A percentile compares a stretch with the other conserved stretches of the same genome.
phyloP scores from a whole-genome alignment of 257 asterid species.

The Pogostemon cablin region DNA sequence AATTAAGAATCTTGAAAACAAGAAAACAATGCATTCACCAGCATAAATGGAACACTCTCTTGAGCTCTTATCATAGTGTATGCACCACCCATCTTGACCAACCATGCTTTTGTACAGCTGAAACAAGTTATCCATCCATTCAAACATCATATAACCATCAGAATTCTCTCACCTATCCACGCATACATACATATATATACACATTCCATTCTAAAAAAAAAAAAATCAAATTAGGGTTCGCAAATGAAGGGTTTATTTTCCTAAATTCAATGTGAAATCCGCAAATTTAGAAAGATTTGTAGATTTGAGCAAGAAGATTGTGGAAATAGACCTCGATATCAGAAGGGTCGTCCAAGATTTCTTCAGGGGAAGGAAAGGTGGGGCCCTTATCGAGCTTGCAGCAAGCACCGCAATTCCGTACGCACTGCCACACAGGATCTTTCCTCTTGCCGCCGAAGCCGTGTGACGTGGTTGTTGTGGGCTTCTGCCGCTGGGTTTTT shows the following conservation, averaged over 20 bases:
- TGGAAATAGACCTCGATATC: constrained; percentile 66
- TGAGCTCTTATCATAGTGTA: constrained; percentile 74
- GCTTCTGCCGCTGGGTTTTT: constrained; percentile 30
- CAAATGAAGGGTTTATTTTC: neutral
- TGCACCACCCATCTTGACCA: constrained; percentile 96
- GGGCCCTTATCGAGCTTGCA: constrained; percentile 92
- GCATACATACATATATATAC: neutral
- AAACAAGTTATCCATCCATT: constrained; percentile 27
- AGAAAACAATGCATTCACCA: constrained; percentile 41
- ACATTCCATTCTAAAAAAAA: neutral
- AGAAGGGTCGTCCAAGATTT: constrained; percentile 76
- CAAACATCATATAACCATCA: constrained; percentile 22
- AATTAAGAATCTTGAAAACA: constrained; percentile 19
- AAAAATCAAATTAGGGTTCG: neutral
- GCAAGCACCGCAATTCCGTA: constrained; percentile 89
- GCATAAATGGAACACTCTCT: constrained; percentile 83
- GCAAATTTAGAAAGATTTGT: neutral
- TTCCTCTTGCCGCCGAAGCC: constrained; percentile 76
- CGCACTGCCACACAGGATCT: constrained; percentile 80
- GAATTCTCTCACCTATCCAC: neutral
- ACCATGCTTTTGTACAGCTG: constrained; percentile 79
- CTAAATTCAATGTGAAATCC: neutral
- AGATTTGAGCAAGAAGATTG: neutral
- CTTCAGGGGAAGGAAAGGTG: constrained; percentile 75
- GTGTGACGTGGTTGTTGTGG: constrained; percentile 25